phyloP scores from a whole-genome alignment of 1,284 basidiomycete species.

The Ustilago crameri region DNA sequence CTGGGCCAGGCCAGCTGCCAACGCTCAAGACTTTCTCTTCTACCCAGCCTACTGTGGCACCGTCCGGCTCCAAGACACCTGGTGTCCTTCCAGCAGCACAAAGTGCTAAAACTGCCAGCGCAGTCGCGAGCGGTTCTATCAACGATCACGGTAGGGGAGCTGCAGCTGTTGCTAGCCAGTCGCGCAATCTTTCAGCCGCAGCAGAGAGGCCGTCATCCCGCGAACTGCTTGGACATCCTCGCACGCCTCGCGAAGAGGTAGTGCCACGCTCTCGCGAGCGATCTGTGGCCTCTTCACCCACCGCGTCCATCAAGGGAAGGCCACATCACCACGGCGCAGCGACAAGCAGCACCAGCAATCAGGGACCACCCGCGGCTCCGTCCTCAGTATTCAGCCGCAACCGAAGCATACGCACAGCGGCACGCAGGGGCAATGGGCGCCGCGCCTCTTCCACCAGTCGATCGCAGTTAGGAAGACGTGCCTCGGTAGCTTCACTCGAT shows the following conservation, averaged over 20 bases:
- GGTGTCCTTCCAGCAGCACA: slow-evolving; percentile 9
- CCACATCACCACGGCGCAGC: slow-evolving; percentile 11
- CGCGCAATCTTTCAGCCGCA: slow-evolving; percentile 13
- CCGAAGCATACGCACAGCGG: slow-evolving; percentile 28
- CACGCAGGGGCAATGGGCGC: slow-evolving; percentile 19
- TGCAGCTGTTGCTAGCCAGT: slow-evolving; percentile 9
- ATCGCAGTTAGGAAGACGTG: slow-evolving; percentile 37
- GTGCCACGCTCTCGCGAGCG: slow-evolving; percentile 9
- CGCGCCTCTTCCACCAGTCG: slow-evolving; percentile 40
- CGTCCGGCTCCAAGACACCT: slow-evolving; percentile 31
- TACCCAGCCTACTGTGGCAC: slow-evolving; percentile 6
- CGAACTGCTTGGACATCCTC: slow-evolving; percentile 41
- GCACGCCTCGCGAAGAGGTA: slow-evolving; percentile 5
- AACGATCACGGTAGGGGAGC: slow-evolving; percentile 57
- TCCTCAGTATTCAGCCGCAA: slow-evolving; percentile 49
- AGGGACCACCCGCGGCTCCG: slow-evolving; percentile 42
- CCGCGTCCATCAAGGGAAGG: slow-evolving; percentile 33
- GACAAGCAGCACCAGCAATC: slow-evolving; percentile 7
- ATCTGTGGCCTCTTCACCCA: slow-evolving; percentile 31
- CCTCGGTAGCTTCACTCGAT: slow-evolving; percentile 50
- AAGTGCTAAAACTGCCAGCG: slow-evolving; percentile 29
- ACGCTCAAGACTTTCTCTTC: slow-evolving; percentile 32
- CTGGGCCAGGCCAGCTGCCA: slow-evolving; percentile 37
- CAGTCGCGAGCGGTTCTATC: slow-evolving; percentile 41
- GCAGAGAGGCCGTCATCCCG: slow-evolving; percentile 38